Percentiles rank a stretch among this genome's conserved stretches.
These are phyloP conservation scores for Brassica balearica DNA, from an alignment of 441 rosid genomes.

Conservation along the genomic window DNA sequence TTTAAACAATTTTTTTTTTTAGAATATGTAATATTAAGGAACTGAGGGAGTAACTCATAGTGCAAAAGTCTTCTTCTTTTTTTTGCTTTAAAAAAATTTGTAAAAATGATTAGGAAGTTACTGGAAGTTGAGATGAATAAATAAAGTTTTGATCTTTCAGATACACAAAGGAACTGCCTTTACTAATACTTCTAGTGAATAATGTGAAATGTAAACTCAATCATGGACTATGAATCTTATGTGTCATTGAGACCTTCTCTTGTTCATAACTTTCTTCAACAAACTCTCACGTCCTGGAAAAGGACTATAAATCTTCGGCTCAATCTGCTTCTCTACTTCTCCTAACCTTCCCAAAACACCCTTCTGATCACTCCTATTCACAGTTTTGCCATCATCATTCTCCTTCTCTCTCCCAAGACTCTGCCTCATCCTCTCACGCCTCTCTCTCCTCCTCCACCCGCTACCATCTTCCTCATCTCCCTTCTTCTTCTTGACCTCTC, in stretches of 20 bases:
- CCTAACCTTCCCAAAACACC: constrained; percentile 34
- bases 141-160: not conserved
- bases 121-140: constrained; percentile 3
- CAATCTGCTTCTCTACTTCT: constrained; percentile 26
- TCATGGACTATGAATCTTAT: not conserved
- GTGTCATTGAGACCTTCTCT: constrained; percentile 34
- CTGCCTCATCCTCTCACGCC: constrained; percentile 40
- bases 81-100: no score
- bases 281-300: constrained; percentile 77
- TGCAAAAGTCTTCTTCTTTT: no score
- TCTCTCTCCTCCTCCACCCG: constrained; percentile 46
- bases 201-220: not conserved
- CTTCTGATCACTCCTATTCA: constrained; percentile 23
- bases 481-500: constrained; percentile 36
- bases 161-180: constrained; percentile 6
- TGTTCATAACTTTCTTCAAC: constrained; percentile 54
- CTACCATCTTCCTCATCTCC: constrained; percentile 46
- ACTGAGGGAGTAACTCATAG: no score
- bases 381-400: constrained; percentile 26
- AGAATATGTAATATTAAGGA: no score
- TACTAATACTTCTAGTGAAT: not conserved
- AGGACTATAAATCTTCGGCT: constrained; percentile 46
- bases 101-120: not conserved
- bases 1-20: no score
- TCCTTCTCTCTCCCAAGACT: constrained; percentile 40